Conservation (phyloP, 495 filamentous ascomycete species). For the Sphaerosporella brunnea region DNA sequence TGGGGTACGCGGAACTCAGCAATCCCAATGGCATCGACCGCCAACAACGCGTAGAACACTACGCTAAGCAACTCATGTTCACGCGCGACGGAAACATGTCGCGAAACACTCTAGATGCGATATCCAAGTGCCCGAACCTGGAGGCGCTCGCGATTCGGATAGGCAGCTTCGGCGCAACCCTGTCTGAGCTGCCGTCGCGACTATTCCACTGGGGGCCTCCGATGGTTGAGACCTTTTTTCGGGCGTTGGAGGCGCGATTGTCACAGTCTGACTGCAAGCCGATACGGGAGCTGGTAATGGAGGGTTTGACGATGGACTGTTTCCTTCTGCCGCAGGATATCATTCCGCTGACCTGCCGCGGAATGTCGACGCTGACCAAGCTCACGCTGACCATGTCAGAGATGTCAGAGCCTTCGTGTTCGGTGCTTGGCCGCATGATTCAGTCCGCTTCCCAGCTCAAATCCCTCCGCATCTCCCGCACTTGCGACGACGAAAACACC, state of each 20-base stretch:
- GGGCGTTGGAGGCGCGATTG: neutral
- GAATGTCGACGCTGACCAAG: neutral
- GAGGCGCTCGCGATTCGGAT: neutral
- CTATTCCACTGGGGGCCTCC: neutral
- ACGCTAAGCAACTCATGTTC: neutral
- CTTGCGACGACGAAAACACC: neutral
- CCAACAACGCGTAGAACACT: neutral
- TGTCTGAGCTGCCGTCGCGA: neutral
- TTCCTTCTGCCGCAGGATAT: neutral
- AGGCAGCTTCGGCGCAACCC: neutral
- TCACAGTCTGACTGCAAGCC: neutral
- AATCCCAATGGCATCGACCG: neutral
- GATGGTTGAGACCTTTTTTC: slow-evolving; percentile 1
- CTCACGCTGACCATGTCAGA: neutral
- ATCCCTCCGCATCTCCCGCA: neutral
- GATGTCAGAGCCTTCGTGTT: neutral
- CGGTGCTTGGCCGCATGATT: neutral
- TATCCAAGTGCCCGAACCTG: neutral
- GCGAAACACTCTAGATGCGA: neutral
- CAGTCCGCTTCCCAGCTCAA: neutral
- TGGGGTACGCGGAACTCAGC: neutral
- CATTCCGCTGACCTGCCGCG: neutral
- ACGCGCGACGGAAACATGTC: neutral
- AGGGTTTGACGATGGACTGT: slow-evolving; percentile 1
- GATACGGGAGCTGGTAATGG: neutral